Base-by-base conservation (phyloP, 2,329 filamentous ascomycete species). In the Metarhizium guizhouense region DNA sequence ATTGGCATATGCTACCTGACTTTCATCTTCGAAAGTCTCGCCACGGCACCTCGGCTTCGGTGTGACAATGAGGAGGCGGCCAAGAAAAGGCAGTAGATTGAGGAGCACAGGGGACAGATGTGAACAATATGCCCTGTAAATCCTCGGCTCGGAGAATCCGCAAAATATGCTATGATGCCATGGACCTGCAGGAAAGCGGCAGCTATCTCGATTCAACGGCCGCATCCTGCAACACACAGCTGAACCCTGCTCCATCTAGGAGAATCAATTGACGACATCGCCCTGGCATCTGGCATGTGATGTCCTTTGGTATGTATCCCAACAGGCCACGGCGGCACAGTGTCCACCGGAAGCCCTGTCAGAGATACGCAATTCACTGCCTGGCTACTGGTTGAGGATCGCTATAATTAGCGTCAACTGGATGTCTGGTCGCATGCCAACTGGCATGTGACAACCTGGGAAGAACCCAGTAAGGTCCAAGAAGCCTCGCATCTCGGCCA, bases 401-500 rank as follows among this genome's bases (percentile, higher is more conserved):
- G 20, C 36, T 25, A 34, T n/a, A 53, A 47, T 36, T 18, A 47
- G 51, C 32, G 16, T 36, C 14, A n/a, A n/a, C n/a, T 51, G 32
- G 16, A 29, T 45, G 11, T 10, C 42, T 45, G 45, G 45, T 51
- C 32, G 48, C 48, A 25, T 51, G 48, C 2, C 30, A 36, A 1
- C 16, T 38, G 48, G 32, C 51, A 53, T 45, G 51, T 52, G 51
- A 45, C 20, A 45, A 11, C 32, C 14, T 38, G 6, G 6, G 14
- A 43, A 8, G 7, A 6, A 6, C 14, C 16, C 13, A 18, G 14
- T 1, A 14, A 16, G n/a, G 14, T 18, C 13, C 40, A 16, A 43
- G 16, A 18, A 14, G 6, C 58, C 60, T 60, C 58, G 57, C 58
- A 59, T 61, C 60, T 61, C 60, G 60, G 60, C 25, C 25, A 25